Evolutionary conservation across 164 flowering plant species (phyloP).

Genomic region (Chloranthus sessilifolius): DNA sequence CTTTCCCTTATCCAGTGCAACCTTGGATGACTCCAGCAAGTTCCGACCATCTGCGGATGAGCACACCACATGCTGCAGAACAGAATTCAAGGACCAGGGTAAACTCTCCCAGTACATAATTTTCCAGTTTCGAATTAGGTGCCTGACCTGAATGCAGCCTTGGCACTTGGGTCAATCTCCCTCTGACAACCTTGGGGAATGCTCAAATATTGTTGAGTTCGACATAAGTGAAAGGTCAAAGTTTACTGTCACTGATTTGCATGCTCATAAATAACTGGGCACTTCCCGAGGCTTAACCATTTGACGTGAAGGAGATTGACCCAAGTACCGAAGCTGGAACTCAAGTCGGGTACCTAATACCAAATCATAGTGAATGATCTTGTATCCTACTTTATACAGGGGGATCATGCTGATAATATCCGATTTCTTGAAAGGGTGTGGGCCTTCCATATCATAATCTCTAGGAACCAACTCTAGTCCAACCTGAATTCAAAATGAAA

Average conservation of each 20-base stretch:
- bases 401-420: conserved; percentile 85
- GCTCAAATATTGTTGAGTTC: too few species aligned
- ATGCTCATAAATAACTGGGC: too few species aligned
- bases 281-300: too few species aligned
- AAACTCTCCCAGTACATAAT: not conserved
- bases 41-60: conserved; percentile 87
- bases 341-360: not conserved
- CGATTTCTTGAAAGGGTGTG: conserved; percentile 47
- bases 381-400: conserved; percentile 53
- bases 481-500: conserved; percentile 41
- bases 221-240: too few species aligned
- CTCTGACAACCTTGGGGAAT: too few species aligned
- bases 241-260: too few species aligned
- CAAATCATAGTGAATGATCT: too few species aligned
- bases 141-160: too few species aligned
- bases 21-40: conserved; percentile 76
- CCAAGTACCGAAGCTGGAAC: conserved; percentile 1
- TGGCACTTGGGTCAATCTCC: too few species aligned
- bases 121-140: too few species aligned
- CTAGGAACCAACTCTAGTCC: conserved; percentile 77
- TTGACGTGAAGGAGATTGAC: too few species aligned
- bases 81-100: conserved; percentile 9
- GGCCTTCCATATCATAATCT: conserved; percentile 71
- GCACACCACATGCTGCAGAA: conserved; percentile 68
- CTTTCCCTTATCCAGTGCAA: conserved; percentile 90